Conservation (phyloP, 495 filamentous ascomycete genomes). For the Copromyces sp. region DNA sequence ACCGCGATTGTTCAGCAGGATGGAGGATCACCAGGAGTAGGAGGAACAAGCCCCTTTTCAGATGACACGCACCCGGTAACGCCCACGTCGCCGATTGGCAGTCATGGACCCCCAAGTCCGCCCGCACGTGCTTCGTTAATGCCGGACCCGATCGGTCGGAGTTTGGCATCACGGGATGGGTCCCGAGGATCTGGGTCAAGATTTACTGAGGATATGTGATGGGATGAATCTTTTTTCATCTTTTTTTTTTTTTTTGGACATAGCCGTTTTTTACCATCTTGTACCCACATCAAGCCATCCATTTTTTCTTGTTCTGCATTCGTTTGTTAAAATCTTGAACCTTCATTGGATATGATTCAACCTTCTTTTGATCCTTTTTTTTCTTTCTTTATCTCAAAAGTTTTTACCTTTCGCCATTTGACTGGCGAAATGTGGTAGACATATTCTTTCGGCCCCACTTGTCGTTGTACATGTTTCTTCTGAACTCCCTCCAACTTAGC, state of each 20-base stretch:
- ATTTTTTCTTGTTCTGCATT: not conserved
- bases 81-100: slow-evolving; percentile 16
- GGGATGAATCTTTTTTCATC: not conserved
- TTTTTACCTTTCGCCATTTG: not conserved
- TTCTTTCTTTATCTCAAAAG: not conserved
- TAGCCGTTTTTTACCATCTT: not conserved
- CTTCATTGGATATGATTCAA: not conserved
- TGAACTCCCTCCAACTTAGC: not conserved
- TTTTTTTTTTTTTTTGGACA: not conserved
- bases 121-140: slow-evolving; percentile 1
- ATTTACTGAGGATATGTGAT: slow-evolving; percentile 45
- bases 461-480: not conserved
- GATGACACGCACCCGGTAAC: slow-evolving; percentile 12
- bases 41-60: slow-evolving; percentile 22
- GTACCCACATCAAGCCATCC: not conserved
- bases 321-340: not conserved
- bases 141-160: slow-evolving; percentile 33
- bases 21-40: slow-evolving; percentile 19
- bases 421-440: not conserved
- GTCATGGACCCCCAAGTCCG: not conserved
- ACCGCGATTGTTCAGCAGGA: slow-evolving; percentile 21
- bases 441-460: not conserved
- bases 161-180: slow-evolving; percentile 34
- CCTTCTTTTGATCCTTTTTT: not conserved
- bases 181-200: slow-evolving; percentile 36